Conservation (phyloP, 2,329 filamentous ascomycete genomes). For the Beauveria sp. region DNA sequence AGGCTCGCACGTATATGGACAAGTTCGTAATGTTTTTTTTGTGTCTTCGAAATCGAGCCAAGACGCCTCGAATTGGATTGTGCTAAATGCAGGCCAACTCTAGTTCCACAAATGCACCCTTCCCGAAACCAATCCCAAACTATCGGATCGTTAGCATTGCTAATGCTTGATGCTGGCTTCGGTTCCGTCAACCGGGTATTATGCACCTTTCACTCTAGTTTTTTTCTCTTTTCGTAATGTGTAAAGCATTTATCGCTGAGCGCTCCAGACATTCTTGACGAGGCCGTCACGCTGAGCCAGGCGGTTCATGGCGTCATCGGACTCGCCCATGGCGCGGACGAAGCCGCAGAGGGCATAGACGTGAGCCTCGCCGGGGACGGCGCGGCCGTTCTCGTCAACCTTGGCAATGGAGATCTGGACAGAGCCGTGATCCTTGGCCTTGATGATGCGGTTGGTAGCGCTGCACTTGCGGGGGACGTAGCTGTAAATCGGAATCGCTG, state of each 20-base stretch:
- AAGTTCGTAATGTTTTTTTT: conserved; percentile 26
- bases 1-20: conserved; percentile 14
- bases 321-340: conserved; percentile 96
- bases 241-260: conserved; percentile 45
- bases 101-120: conserved; percentile 34
- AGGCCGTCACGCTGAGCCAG: conserved; percentile 93
- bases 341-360: conserved; percentile 96
- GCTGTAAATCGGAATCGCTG: conserved; percentile 37
- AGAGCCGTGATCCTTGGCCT: conserved; percentile 98
- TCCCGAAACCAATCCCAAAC: conserved; percentile 27
- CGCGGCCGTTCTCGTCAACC: conserved; percentile 97
- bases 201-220: conserved; percentile 15
- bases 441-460: conserved; percentile 99
- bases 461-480: conserved; percentile 99
- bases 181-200: conserved; percentile 14
- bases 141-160: conserved; percentile 13
- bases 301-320: conserved; percentile 92
- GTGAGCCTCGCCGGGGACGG: conserved; percentile 90
- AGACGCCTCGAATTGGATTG: conserved; percentile 39
- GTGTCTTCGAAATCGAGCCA: conserved; percentile 35
- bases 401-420: conserved; percentile 97
- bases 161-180: background rate
- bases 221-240: conserved; percentile 6
- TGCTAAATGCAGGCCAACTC: conserved; percentile 37
- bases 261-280: conserved; percentile 95